Evolutionary conservation across 2,329 filamentous ascomycete genomes (phyloP).

Genomic region (Phialophora chinensis): DNA sequence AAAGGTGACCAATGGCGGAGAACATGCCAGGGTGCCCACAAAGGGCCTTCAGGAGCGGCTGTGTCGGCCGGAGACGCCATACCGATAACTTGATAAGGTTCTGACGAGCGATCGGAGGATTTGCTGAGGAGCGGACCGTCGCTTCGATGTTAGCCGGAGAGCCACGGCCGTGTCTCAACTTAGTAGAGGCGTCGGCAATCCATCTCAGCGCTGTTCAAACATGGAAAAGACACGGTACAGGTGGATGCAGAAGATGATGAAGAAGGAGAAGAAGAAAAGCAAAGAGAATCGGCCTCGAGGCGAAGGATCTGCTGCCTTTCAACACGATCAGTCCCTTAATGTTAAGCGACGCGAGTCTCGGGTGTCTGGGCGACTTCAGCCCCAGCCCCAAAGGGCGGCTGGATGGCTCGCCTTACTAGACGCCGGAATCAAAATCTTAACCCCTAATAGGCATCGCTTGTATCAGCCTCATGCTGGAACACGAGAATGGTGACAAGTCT

Average conservation of each 20-base stretch:
- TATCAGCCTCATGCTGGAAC: conserved; percentile 9
- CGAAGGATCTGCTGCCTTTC: background rate
- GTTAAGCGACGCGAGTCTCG: background rate
- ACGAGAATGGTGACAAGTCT: background rate
- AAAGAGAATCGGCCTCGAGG: background rate
- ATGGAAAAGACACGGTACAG: background rate
- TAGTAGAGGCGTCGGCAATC: background rate
- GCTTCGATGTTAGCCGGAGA: background rate
- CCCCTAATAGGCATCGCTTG: conserved; percentile 5
- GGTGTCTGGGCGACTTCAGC: background rate
- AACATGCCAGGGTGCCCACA: conserved; percentile 31
- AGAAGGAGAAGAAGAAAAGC: background rate
- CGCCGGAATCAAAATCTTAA: background rate
- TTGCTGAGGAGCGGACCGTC: conserved; percentile 4
- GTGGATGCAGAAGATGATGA: background rate
- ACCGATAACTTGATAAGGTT: background rate
- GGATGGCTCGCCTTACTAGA: background rate
- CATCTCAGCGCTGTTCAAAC: background rate
- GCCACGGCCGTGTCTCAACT: background rate
- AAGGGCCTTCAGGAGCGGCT: conserved; percentile 8
- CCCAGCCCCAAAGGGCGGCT: conserved; percentile 7
- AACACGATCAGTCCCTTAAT: background rate
- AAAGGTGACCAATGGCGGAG: conserved; percentile 33
- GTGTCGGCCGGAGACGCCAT: conserved; percentile 8
- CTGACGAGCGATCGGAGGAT: conserved; percentile 1